Conservation (phyloP, 2,329 filamentous ascomycete species). For the Lasiodiplodia citricola region DNA sequence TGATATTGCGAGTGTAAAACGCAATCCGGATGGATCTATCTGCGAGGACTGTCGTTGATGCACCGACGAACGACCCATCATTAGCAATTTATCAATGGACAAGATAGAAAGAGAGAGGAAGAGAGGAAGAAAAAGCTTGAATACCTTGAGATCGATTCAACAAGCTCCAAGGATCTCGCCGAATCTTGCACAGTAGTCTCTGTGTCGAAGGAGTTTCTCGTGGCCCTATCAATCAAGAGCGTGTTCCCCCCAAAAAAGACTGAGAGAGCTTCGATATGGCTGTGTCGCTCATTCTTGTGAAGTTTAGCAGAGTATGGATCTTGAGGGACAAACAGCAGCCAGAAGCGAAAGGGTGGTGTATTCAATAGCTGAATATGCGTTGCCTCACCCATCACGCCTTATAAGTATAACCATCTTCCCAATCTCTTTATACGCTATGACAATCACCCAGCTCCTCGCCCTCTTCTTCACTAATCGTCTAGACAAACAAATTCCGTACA, state of each 20-base stretch:
- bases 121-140: not conserved
- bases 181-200: not conserved
- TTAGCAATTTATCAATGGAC: not conserved
- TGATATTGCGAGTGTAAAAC: conserved; percentile 32
- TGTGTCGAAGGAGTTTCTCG: not conserved
- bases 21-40: conserved; percentile 41
- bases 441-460: too few relatives aligned
- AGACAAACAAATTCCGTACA: too few relatives aligned
- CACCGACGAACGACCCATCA: not conserved
- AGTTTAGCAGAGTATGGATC: not conserved
- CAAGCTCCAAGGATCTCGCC: not conserved
- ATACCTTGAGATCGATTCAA: not conserved
- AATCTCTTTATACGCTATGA: too few relatives aligned
- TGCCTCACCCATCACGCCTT: not conserved
- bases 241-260: not conserved
- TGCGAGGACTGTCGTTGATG: conserved; percentile 45
- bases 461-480: too few relatives aligned
- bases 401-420: too few relatives aligned
- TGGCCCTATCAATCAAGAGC: not conserved
- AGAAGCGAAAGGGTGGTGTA: not conserved
- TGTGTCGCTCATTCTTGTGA: not conserved
- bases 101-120: not conserved
- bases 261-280: not conserved
- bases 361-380: not conserved
- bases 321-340: not conserved